These are phyloP conservation scores for Saturnispora halmiae DNA, from an alignment of 805 yeast species.

Conservation along the genomic window DNA sequence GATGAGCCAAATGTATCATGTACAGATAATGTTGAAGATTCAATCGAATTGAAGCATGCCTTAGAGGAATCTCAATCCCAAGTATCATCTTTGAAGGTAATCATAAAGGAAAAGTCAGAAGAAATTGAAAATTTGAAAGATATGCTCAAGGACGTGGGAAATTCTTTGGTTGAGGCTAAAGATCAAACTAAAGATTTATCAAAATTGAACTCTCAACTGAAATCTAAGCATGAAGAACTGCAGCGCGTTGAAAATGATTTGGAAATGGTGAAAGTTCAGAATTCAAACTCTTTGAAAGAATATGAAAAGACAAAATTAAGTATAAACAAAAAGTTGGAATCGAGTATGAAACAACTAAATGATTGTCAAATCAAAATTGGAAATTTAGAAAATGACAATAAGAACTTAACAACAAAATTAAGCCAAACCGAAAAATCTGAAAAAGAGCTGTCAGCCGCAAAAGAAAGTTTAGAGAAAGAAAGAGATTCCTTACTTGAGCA, in stretches of 20 bases:
- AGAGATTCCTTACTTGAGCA: slow-evolving; percentile 23
- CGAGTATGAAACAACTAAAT: slow-evolving; percentile 14
- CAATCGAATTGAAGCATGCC: slow-evolving; percentile 22
- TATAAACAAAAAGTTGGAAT: slow-evolving; percentile 21
- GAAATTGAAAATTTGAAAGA: slow-evolving; percentile 68
- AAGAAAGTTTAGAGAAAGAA: slow-evolving; percentile 29
- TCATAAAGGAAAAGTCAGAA: slow-evolving; percentile 37
- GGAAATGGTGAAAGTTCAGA: slow-evolving; percentile 30
- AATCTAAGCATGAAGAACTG: slow-evolving; percentile 8
- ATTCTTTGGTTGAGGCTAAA: slow-evolving; percentile 65
- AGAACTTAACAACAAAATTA: slow-evolving; percentile 11
- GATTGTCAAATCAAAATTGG: slow-evolving; percentile 19
- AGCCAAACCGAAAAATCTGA: slow-evolving; percentile 24
- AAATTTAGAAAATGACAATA: slow-evolving; percentile 14
- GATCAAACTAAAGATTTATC: slow-evolving; percentile 40
- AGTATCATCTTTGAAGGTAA: slow-evolving; percentile 19
- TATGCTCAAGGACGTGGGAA: slow-evolving; percentile 67
- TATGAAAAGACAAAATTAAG: slow-evolving; percentile 26
- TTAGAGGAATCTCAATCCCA: slow-evolving; percentile 15
- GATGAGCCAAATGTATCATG: background rate
- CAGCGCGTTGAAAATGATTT: slow-evolving; percentile 16
- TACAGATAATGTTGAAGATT: slow-evolving; percentile 12
- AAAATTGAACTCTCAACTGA: slow-evolving; percentile 5
- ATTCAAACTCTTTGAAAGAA: slow-evolving; percentile 29
- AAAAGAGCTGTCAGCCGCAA: slow-evolving; percentile 23